Evolutionary conservation across 2,329 filamentous ascomycete genomes (phyloP).

Genomic region (Neofusicoccum cordaticola): DNA sequence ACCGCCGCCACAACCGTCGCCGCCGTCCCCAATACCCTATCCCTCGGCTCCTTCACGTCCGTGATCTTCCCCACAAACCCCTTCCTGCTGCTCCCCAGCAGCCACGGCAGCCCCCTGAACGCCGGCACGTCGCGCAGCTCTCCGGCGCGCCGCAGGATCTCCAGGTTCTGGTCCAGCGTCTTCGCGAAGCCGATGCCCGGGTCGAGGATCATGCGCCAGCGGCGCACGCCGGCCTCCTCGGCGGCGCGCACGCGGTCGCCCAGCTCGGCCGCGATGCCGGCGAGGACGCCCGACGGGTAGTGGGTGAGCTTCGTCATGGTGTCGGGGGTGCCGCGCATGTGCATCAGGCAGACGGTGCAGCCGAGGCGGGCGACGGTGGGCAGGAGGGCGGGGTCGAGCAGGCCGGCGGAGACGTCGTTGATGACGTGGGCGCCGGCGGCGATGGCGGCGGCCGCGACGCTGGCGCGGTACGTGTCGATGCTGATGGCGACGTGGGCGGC

Average conservation of each 20-base stretch:
- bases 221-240: slow-evolving; percentile 75
- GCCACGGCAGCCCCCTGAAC: slow-evolving; percentile 73
- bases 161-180: slow-evolving; percentile 73
- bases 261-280: slow-evolving; percentile 66
- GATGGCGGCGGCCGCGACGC: slow-evolving; percentile 74
- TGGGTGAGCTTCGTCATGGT: slow-evolving; percentile 71
- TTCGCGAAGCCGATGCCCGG: slow-evolving; percentile 96
- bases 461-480: slow-evolving; percentile 87
- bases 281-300: slow-evolving; percentile 68
- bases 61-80: slow-evolving; percentile 82
- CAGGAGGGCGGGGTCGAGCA: slow-evolving; percentile 78
- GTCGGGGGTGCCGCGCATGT: slow-evolving; percentile 83
- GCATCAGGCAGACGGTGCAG: slow-evolving; percentile 75
- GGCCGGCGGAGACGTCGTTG: slow-evolving; percentile 88
- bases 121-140: slow-evolving; percentile 53
- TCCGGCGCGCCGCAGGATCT: slow-evolving; percentile 67
- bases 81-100: slow-evolving; percentile 86
- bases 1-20: slow-evolving; percentile 83
- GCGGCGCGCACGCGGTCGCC: slow-evolving; percentile 68
- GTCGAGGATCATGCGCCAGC: slow-evolving; percentile 94
- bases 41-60: slow-evolving; percentile 65
- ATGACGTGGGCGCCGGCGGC: slow-evolving; percentile 83
- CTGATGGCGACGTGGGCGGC: slow-evolving; percentile 68
- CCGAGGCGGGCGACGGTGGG: slow-evolving; percentile 72
- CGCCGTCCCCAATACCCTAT: slow-evolving; percentile 81